phyloP scores from a whole-genome alignment of 2,329 filamentous ascomycete genomes.

The Simplicillium aogashimaense region DNA sequence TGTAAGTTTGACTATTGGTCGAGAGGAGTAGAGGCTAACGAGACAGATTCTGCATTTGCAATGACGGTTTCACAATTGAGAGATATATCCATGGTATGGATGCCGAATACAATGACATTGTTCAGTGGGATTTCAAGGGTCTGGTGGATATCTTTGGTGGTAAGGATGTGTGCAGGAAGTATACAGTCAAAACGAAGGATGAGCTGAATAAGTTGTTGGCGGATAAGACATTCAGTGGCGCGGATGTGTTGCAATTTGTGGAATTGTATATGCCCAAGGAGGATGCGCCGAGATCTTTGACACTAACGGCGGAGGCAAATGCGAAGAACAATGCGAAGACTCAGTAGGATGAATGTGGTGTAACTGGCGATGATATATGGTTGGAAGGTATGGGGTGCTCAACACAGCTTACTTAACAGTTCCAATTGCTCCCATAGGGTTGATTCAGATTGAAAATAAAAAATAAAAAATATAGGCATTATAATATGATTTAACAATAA shows the following conservation, averaged over 20 bases:
- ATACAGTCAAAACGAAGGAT: constrained; percentile 57
- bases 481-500: too few relatives aligned
- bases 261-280: constrained; percentile 74
- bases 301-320: constrained; percentile 60
- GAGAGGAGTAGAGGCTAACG: neutral
- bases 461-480: too few relatives aligned
- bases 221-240: constrained; percentile 52
- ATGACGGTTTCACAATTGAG: constrained; percentile 85
- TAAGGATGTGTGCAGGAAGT: constrained; percentile 48
- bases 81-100: constrained; percentile 79
- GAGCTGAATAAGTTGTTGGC: constrained; percentile 57
- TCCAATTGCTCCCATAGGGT: too few relatives aligned
- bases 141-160: constrained; percentile 61
- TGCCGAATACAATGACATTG: constrained; percentile 71
- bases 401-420: too few relatives aligned
- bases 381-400: too few relatives aligned
- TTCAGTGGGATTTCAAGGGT: constrained; percentile 62
- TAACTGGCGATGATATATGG: too few relatives aligned
- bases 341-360: constrained; percentile 14
- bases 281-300: constrained; percentile 63
- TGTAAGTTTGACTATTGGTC: constrained; percentile 40
- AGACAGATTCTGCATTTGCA: constrained; percentile 67
- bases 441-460: too few relatives aligned
- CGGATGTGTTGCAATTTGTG: constrained; percentile 55
- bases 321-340: constrained; percentile 54